Conservation (phyloP, 202 grass and related monocot genomes). For the Panicum hallii region DNA sequence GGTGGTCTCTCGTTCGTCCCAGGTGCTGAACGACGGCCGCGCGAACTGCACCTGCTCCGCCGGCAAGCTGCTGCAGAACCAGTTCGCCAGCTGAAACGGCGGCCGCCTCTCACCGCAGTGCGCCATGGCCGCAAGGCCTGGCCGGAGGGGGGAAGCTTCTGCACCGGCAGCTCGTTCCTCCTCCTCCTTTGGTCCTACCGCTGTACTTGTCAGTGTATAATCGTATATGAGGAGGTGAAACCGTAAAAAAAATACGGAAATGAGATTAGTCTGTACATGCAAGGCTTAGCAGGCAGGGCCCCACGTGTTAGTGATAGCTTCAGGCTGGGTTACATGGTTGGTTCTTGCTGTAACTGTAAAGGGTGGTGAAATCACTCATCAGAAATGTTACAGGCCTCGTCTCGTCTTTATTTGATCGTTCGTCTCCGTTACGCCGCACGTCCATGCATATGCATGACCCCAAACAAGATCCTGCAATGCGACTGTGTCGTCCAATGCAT, state of each 20-base stretch:
- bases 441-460: not conserved
- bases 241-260: not conserved
- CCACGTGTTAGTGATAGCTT: slow-evolving; percentile 18
- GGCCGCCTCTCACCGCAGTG: not conserved
- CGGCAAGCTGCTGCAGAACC: slow-evolving; percentile 62
- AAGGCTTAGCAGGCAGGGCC: not conserved
- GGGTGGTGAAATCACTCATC: not conserved
- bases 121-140: slow-evolving; percentile 31
- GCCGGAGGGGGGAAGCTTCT: slow-evolving; percentile 17
- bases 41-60: slow-evolving; percentile 66
- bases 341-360: not conserved
- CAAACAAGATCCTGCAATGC: not conserved
- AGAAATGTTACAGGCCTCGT: slow-evolving; percentile 5
- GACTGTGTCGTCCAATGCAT: not conserved
- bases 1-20: slow-evolving; percentile 7
- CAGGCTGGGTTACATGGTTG: not conserved
- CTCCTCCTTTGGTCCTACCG: not conserved
- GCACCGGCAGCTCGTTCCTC: not conserved
- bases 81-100: slow-evolving; percentile 49
- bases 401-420: not conserved
- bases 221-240: not conserved
- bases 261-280: slow-evolving; percentile 33
- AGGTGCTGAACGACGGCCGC: slow-evolving; percentile 72
- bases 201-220: slow-evolving; percentile 2
- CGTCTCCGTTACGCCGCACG: not conserved